Base-by-base conservation (phyloP, 78 protist genomes). In the Mastigamoeba balamuthi region DNA sequence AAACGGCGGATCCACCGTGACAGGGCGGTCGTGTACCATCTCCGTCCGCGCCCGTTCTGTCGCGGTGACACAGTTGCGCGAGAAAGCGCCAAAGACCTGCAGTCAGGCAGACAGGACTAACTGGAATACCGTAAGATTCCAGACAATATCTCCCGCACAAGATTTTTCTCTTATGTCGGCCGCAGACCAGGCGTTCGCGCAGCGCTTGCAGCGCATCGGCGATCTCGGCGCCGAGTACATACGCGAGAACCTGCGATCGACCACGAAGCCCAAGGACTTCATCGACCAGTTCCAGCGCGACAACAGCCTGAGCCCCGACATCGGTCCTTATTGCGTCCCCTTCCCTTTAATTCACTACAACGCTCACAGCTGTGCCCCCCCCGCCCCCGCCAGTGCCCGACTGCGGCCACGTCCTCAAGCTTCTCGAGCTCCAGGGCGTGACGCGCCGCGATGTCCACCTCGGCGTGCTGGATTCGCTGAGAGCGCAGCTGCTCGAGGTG, bases 391-490 rank as follows among this genome's bases (percentile, higher is more conserved):
- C 23, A 71, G 67, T 80, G 39, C 78, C 85, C 17, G 43, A 44
- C 25, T 78, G 72, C 1, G 35, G 72, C 29, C 85, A 78, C 23
- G 85, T 71, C n/a, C 66, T 80, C 38, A 71, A 72, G 27, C 43
- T 80, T 68, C 53, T 80, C 9, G 85, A 80, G 72, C 30, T 80
- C n/a, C 85, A 80, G 66, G 80, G 74, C 66, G 48, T 80, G 8
- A 30, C 43, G 17, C 36, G 85, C 42, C 72, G 85, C 33, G 36
- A 53, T 33, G 30, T 80, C 28, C 74, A 80, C 68, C 39, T 33
- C 38, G 37, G 43, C 35, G 40, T 80, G 38, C 52, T 80, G 10
- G 30, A 28, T 5, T 58, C 42, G 28, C n/a, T 80, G 40, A 53
- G 42, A 40, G 40, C 72, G 37, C 72, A 80, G 48, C 36, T 80